A percentile compares a stretch with the other conserved stretches of the same genome.
These are phyloP conservation scores for Vaccinium darrowii DNA, from an alignment of 148 eudicot species.

Conservation along the genomic window DNA sequence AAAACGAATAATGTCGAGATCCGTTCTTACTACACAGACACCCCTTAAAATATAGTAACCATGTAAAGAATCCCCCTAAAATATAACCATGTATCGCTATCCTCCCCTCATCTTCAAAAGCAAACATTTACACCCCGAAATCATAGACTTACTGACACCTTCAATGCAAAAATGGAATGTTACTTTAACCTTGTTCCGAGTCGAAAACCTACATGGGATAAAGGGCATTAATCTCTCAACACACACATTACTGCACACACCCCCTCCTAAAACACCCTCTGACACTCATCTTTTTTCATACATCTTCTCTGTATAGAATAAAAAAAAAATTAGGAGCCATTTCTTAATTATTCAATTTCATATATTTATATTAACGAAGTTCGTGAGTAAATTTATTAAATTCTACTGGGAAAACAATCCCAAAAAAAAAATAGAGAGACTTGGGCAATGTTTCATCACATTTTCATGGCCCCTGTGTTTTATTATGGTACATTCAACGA, in stretches of 20 bases:
- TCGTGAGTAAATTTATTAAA: too few species aligned
- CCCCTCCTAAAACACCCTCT: not conserved
- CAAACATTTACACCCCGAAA: not conserved
- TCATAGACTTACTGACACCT: not conserved
- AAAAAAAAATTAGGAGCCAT: not conserved
- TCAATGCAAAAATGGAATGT: not conserved
- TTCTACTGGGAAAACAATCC: too few species aligned
- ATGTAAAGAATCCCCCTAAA: not conserved
- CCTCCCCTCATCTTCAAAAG: not conserved
- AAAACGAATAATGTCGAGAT: too few species aligned
- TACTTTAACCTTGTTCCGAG: not conserved
- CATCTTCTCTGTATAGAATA: not conserved
- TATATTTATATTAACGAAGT: too few species aligned
- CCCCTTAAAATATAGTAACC: too few species aligned
- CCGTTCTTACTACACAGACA: too few species aligned
- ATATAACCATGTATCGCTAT: not conserved
- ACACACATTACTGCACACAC: not conserved
- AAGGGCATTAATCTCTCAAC: not conserved
- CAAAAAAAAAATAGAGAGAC: too few species aligned
- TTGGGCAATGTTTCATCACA: too few species aligned
- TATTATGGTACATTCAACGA: too few species aligned
- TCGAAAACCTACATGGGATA: not conserved
- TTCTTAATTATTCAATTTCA: not conserved
- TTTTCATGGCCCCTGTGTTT: too few species aligned
- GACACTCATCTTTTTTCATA: not conserved